A percentile compares a stretch with the other conserved stretches of the same genome.
Conservation (phyloP, 257 asterid species). For the Prunella vulgaris region DNA sequence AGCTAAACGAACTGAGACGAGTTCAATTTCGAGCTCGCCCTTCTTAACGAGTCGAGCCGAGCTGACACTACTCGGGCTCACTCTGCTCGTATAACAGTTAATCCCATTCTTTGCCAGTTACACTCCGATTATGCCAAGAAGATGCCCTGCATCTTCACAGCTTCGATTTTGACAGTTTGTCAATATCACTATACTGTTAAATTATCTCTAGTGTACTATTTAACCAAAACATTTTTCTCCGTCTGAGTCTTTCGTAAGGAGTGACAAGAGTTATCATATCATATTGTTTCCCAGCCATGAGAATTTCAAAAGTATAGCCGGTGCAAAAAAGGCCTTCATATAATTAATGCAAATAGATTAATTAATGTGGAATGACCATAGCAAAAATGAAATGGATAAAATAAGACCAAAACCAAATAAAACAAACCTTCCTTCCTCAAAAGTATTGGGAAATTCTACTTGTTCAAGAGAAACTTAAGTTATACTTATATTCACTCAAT, state of each 20-base stretch:
- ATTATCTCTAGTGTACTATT: neutral
- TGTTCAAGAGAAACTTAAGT: constrained; percentile 3
- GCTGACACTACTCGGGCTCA: too few relatives aligned
- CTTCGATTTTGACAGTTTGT: neutral
- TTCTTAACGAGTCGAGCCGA: too few relatives aligned
- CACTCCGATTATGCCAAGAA: constrained; percentile 6
- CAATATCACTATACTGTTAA: neutral
- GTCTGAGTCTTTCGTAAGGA: neutral
- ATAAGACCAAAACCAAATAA: neutral
- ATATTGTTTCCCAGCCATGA: neutral
- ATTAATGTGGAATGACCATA: neutral
- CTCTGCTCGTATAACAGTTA: too few relatives aligned
- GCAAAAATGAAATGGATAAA: neutral
- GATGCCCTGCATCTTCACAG: neutral
- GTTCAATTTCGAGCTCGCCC: too few relatives aligned
- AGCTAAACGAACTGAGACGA: too few relatives aligned
- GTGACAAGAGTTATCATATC: neutral
- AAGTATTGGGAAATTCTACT: neutral
- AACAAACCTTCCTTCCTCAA: neutral
- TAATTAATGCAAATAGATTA: neutral
- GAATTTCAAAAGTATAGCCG: neutral
- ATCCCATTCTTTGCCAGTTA: constrained; percentile 8
- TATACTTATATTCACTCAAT: neutral
- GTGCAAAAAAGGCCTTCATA: neutral
- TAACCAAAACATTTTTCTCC: neutral